phyloP scores from a whole-genome alignment of 106 monocot species.

The Chionographis japonica region DNA sequence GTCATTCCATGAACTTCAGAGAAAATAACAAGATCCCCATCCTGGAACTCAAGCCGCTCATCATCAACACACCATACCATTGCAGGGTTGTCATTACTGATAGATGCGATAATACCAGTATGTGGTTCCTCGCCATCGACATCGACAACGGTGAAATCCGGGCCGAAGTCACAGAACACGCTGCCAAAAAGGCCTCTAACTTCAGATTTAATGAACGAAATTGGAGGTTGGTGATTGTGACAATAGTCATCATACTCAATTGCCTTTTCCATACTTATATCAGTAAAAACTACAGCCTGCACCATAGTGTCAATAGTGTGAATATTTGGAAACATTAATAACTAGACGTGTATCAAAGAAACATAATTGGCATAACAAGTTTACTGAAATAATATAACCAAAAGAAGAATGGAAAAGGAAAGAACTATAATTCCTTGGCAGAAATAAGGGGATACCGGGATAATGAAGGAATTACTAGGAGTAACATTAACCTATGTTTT shows the following conservation, averaged over 20 bases:
- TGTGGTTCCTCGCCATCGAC: slow-evolving; percentile 94
- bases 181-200: slow-evolving; percentile 90
- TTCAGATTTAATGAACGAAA: slow-evolving; percentile 86
- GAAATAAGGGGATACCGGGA: too few relatives aligned
- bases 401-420: too few relatives aligned
- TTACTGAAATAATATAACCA: too few relatives aligned
- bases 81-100: slow-evolving; percentile 74
- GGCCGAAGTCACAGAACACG: slow-evolving; percentile 92
- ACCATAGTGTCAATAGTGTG: background rate
- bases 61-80: slow-evolving; percentile 81
- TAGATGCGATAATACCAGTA: slow-evolving; percentile 81
- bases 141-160: slow-evolving; percentile 84
- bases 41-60: slow-evolving; percentile 88
- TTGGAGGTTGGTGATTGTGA: slow-evolving; percentile 75
- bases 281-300: slow-evolving; percentile 95
- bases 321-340: too few relatives aligned
- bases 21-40: slow-evolving; percentile 88
- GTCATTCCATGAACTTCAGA: slow-evolving; percentile 89
- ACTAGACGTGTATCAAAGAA: too few relatives aligned
- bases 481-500: too few relatives aligned
- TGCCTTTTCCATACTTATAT: slow-evolving; percentile 71
- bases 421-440: too few relatives aligned
- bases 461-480: too few relatives aligned
- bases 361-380: too few relatives aligned
- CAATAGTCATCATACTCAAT: slow-evolving; percentile 80